These are phyloP conservation scores for Pneumocystis wakefieldiae DNA, from an alignment of 1,139 yeast genomes.

Conservation along the genomic window DNA sequence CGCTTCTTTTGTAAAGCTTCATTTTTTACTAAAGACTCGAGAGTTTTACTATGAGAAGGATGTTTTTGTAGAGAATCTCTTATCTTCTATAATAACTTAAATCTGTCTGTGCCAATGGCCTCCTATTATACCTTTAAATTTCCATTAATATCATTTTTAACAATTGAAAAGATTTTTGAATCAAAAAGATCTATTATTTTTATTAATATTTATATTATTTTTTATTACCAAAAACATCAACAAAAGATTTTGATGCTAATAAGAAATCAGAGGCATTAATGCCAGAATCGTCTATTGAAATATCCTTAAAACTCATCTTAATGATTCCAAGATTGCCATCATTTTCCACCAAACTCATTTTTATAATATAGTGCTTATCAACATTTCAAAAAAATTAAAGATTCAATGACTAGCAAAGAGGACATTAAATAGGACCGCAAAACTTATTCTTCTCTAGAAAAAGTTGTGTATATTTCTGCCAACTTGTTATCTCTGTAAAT, in stretches of 20 bases:
- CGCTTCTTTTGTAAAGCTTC: conserved; percentile 50
- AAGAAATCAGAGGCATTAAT: conserved; percentile 61
- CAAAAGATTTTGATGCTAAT: conserved; percentile 72
- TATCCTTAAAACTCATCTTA: conserved; percentile 45
- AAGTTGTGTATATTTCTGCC: too few species aligned
- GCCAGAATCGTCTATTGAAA: conserved; percentile 46
- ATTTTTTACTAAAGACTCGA: conserved; percentile 58
- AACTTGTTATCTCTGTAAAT: too few species aligned
- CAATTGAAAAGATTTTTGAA: conserved; percentile 70
- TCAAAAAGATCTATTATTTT: conserved; percentile 50
- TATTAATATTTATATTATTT: conserved; percentile 7
- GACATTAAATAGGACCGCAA: too few species aligned
- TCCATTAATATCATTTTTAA: conserved; percentile 79
- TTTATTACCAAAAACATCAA: conserved; percentile 48
- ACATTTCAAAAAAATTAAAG: background rate
- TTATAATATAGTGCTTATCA: background rate
- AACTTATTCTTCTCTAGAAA: too few species aligned
- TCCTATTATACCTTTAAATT: conserved; percentile 36
- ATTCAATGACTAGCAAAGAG: too few species aligned
- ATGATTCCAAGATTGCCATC: background rate
- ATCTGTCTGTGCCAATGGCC: background rate
- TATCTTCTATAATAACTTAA: conserved; percentile 32
- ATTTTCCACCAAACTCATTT: background rate
- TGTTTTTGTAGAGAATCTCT: conserved; percentile 48
- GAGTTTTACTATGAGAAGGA: conserved; percentile 48